Percentiles rank a stretch among this genome's conserved stretches.
These are phyloP conservation scores for Mycena maculata DNA, from an alignment of 768 basidiomycete species.

Conservation along the genomic window DNA sequence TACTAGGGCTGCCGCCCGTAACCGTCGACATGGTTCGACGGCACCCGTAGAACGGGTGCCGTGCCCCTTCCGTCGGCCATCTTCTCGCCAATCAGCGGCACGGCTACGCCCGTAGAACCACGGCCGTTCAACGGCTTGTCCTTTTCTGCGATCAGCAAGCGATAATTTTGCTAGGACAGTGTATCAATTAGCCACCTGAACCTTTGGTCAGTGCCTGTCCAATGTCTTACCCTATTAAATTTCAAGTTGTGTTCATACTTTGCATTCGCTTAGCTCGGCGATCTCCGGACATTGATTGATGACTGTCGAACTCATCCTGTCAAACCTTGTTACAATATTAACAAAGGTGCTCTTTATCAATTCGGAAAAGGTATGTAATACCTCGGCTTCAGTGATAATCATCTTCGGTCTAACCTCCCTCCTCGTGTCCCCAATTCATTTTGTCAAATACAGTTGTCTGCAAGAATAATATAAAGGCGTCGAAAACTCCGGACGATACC, in stretches of 20 bases:
- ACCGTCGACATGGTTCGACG: no score
- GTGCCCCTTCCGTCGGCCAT: no score
- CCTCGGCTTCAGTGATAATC: not conserved
- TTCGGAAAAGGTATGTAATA: no score
- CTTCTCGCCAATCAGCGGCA: no score
- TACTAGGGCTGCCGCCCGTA: no score
- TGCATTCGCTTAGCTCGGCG: not conserved
- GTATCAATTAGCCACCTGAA: not conserved
- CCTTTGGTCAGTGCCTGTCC: not conserved
- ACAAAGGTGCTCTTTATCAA: no score
- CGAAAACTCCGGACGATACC: not conserved
- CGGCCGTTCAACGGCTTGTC: no score
- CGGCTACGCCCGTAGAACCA: no score
- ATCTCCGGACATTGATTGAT: no score
- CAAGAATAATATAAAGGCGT: not conserved
- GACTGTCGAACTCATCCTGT: no score
- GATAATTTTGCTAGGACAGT: not conserved
- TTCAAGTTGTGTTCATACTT: not conserved
- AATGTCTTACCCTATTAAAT: not conserved
- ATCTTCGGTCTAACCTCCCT: not conserved
- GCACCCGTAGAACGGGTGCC: no score
- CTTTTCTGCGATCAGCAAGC: not conserved
- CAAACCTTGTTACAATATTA: no score
- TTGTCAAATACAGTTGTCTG: not conserved
- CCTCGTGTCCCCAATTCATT: not conserved